phyloP scores from a whole-genome alignment of 345 rosid species.

The Syzygium oleosum region DNA sequence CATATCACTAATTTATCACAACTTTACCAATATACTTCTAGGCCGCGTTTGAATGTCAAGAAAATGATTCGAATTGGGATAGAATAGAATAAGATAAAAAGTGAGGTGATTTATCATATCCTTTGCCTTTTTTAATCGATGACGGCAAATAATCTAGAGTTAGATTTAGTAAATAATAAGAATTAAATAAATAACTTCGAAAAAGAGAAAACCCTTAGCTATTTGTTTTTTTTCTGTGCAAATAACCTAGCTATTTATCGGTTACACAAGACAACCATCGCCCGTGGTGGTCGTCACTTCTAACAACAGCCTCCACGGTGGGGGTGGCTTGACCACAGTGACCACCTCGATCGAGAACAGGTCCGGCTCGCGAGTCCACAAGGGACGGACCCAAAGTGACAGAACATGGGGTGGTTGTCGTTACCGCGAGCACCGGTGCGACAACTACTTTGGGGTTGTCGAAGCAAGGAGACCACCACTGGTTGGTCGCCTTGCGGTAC shows the following conservation, averaged over 20 bases:
- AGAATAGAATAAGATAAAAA: no score
- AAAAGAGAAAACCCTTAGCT: neutral
- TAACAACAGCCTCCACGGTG: accelerated
- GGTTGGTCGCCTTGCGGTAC: no score
- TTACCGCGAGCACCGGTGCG: no score
- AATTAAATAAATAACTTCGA: no score
- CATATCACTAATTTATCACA: neutral
- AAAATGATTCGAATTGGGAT: no score
- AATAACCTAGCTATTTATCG: no score
- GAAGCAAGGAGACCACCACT: no score
- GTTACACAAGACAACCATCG: neutral
- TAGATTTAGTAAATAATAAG: no score
- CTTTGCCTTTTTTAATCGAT: neutral
- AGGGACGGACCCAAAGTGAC: no score
- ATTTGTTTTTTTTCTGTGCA: neutral
- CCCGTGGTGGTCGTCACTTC: accelerated
- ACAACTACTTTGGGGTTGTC: no score
- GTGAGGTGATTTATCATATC: neutral
- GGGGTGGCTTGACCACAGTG: neutral
- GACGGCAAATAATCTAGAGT: neutral
- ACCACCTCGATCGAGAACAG: neutral
- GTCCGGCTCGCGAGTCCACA: neutral
- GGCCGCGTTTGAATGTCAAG: neutral
- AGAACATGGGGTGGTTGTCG: no score
- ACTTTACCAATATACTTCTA: neutral